These are phyloP conservation scores for Cystobasidium slooffiae DNA, from an alignment of 1,284 basidiomycete species.

Conservation along the genomic window DNA sequence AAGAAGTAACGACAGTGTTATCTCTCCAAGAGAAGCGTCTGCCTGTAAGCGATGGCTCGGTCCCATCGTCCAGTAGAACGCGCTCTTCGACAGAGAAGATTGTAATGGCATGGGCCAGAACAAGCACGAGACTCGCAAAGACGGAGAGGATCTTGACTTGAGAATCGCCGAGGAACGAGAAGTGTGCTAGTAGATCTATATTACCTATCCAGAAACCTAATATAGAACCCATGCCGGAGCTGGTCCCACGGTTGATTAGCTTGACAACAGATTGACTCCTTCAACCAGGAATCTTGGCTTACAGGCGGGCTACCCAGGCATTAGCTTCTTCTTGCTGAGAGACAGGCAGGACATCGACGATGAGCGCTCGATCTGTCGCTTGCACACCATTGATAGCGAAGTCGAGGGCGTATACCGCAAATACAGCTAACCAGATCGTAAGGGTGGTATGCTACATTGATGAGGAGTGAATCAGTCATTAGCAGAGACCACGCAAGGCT, in stretches of 20 bases:
- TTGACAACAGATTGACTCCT: not conserved
- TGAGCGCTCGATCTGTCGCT: constrained; percentile 78
- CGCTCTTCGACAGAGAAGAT: constrained; percentile 73
- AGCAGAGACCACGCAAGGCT: not conserved
- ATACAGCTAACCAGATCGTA: constrained; percentile 69
- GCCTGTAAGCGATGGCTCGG: constrained; percentile 8
- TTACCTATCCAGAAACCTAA: constrained; percentile 52
- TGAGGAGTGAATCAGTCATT: not conserved
- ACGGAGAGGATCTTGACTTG: constrained; percentile 74
- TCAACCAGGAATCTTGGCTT: constrained; percentile 51
- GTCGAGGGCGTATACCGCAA: constrained; percentile 87
- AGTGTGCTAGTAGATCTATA: constrained; percentile 45
- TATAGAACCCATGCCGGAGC: constrained; percentile 46
- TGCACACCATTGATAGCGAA: constrained; percentile 92
- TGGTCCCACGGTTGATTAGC: not conserved
- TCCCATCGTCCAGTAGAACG: constrained; percentile 66
- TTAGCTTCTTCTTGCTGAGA: constrained; percentile 81
- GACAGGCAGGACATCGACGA: constrained; percentile 68
- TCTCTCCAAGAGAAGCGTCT: constrained; percentile 3
- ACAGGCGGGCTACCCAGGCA: constrained; percentile 92
- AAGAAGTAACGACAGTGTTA: constrained; percentile 24
- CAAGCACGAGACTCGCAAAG: constrained; percentile 60
- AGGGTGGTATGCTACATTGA: constrained; percentile 4
- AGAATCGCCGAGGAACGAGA: constrained; percentile 68
- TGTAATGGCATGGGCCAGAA: constrained; percentile 63